Percentiles rank a stretch among this genome's conserved stretches.
Evolutionary conservation across 106 monocot genomes (phyloP).

Genomic region (Dioscorea dumetorum): DNA sequence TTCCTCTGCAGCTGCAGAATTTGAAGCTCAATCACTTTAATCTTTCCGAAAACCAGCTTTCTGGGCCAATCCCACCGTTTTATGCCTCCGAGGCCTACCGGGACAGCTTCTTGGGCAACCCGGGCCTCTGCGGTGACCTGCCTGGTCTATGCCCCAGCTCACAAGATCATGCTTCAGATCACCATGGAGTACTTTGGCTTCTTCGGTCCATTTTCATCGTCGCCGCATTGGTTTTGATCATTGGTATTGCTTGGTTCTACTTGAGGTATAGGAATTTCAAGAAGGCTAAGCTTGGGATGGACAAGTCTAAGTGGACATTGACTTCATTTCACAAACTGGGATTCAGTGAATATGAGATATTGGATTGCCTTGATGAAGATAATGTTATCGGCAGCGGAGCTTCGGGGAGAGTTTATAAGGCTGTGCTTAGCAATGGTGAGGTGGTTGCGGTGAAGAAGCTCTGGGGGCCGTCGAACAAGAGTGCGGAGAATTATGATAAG

Average conservation of each 20-base stretch:
- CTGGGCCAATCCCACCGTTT: conserved; percentile 45
- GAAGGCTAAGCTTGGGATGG: conserved; percentile 15
- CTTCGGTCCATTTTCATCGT: conserved; percentile 39
- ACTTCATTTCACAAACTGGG: conserved; percentile 69
- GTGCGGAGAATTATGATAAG: neutral
- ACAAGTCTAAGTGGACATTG: conserved; percentile 43
- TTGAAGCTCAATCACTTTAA: conserved; percentile 65
- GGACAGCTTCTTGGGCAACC: conserved; percentile 65
- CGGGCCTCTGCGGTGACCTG: conserved; percentile 41
- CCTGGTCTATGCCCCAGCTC: conserved; percentile 35
- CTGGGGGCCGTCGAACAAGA: conserved; percentile 11
- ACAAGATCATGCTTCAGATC: neutral
- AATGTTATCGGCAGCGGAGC: conserved; percentile 49
- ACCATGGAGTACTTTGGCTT: conserved; percentile 18
- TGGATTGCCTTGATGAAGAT: conserved; percentile 42
- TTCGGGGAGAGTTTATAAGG: conserved; percentile 52
- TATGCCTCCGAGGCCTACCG: conserved; percentile 28
- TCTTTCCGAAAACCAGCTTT: conserved; percentile 66
- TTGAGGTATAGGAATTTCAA: conserved; percentile 22
- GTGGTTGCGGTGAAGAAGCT: conserved; percentile 50
- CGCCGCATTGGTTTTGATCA: conserved; percentile 22
- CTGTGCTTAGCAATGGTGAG: conserved; percentile 32
- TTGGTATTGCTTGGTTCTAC: conserved; percentile 24
- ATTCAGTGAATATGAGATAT: conserved; percentile 51
- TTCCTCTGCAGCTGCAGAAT: conserved; percentile 57